Conservation (phyloP, 139 green algal genomes). For the Parachlorella kessleri region DNA sequence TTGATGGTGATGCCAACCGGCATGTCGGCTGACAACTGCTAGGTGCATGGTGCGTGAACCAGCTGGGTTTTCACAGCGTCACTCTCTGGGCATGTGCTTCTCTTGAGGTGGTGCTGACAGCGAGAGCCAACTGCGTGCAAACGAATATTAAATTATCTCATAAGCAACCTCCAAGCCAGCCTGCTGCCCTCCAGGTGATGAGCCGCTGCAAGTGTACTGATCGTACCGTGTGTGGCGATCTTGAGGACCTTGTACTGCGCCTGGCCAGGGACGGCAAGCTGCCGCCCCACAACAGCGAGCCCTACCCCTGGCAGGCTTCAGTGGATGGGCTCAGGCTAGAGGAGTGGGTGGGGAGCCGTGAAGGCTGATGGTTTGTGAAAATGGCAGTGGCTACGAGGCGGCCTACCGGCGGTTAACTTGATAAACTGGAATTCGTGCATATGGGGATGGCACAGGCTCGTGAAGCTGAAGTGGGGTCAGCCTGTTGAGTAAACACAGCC, state of each 20-base stretch:
- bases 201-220: slow-evolving; percentile 54
- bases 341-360: too few relatives aligned
- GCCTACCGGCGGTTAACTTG: too few relatives aligned
- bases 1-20: not conserved
- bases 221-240: slow-evolving; percentile 30
- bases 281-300: too few relatives aligned
- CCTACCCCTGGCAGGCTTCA: too few relatives aligned
- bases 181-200: slow-evolving; percentile 32
- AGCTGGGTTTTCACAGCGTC: not conserved
- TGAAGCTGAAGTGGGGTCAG: too few relatives aligned
- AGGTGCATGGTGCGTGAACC: not conserved
- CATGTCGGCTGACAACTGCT: not conserved
- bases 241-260: slow-evolving; percentile 19
- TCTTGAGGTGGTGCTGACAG: not conserved
- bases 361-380: too few relatives aligned
- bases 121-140: not conserved
- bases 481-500: too few relatives aligned
- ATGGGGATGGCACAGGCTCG: too few relatives aligned
- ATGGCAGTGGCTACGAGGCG: too few relatives aligned
- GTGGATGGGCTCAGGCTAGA: too few relatives aligned
- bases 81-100: not conserved
- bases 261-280: slow-evolving; percentile 30
- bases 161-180: not conserved
- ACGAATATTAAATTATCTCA: not conserved
- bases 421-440: too few relatives aligned